Evolutionary conservation across 31 red algal genomes (phyloP).

Genomic region (Bonnemaisonia californica): DNA sequence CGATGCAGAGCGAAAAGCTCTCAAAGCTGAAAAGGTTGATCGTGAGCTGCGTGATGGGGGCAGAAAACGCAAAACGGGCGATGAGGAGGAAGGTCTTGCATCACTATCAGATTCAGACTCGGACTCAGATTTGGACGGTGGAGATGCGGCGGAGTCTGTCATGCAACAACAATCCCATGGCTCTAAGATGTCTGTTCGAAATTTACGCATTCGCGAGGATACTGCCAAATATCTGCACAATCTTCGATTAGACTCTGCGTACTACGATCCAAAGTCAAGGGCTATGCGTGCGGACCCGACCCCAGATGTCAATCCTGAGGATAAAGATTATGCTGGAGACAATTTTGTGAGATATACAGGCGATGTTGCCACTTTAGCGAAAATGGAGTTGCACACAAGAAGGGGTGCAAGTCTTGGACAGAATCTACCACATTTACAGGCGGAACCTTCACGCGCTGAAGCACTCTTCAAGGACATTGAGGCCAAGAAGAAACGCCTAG

Average conservation of each 20-base stretch:
- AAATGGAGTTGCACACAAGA: constrained; percentile 77
- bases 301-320: constrained; percentile 69
- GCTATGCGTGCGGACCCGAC: constrained; percentile 90
- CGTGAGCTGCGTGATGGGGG: constrained; percentile 1
- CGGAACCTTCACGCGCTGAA: constrained; percentile 88
- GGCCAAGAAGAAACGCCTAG: constrained; percentile 50
- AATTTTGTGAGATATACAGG: constrained; percentile 85
- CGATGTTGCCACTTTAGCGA: constrained; percentile 68
- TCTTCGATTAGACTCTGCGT: constrained; percentile 79
- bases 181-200: constrained; percentile 75
- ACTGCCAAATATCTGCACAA: constrained; percentile 93
- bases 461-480: constrained; percentile 75
- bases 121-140: not conserved
- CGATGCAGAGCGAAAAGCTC: constrained; percentile 39
- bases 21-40: constrained; percentile 36
- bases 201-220: constrained; percentile 92
- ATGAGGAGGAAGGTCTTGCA: not conserved
- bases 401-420: constrained; percentile 51
- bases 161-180: constrained; percentile 43
- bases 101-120: not conserved
- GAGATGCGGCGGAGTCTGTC: constrained; percentile 37
- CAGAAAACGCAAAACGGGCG: not conserved
- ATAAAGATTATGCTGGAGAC: constrained; percentile 94
- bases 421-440: constrained; percentile 73
- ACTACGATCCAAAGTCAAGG: constrained; percentile 93